Evolutionary conservation across 441 rosid genomes (phyloP).

Genomic region (Heliophila coronopifolia): DNA sequence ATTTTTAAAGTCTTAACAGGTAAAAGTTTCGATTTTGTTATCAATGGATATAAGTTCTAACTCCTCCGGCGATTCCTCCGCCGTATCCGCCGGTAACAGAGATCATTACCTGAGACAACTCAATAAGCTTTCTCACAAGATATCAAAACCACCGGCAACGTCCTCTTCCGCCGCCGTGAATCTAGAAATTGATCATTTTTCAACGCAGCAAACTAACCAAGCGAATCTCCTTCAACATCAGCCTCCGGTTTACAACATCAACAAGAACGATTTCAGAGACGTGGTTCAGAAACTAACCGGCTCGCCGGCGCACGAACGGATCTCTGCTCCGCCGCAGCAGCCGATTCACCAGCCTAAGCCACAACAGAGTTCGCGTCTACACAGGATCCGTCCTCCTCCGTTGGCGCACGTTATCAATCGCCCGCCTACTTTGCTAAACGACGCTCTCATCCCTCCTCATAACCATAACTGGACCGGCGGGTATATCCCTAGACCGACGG

Average conservation of each 20-base stretch:
- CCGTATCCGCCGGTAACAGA: constrained; percentile 30
- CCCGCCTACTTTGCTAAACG: constrained; percentile 50
- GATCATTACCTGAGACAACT: constrained; percentile 59
- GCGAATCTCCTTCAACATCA: constrained; percentile 54
- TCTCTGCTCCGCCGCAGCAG: constrained; percentile 60
- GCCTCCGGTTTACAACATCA: constrained; percentile 91
- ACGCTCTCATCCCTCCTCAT: constrained; percentile 29
- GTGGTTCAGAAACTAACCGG: constrained; percentile 94
- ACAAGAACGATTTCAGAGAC: constrained; percentile 85
- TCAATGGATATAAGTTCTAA: constrained; percentile 61
- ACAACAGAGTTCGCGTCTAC: constrained; percentile 67
- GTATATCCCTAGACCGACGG: constrained; percentile 36
- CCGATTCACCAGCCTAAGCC: constrained; percentile 62
- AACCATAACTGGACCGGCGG: constrained; percentile 14
- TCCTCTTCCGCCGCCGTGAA: constrained; percentile 22
- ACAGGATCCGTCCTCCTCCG: constrained; percentile 94
- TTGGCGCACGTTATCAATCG: constrained; percentile 59
- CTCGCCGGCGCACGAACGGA: constrained; percentile 74
- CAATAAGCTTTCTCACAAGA: constrained; percentile 78
- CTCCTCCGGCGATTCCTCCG: constrained; percentile 47
- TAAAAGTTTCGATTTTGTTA: background rate
- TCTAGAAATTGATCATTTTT: constrained; percentile 20
- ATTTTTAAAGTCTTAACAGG: constrained; percentile 1
- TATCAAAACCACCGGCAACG: constrained; percentile 52
- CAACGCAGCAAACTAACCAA: constrained; percentile 22